Evolutionary conservation across 2,329 filamentous ascomycete genomes (phyloP).

Genomic region (Verticillium zaregamsianum): DNA sequence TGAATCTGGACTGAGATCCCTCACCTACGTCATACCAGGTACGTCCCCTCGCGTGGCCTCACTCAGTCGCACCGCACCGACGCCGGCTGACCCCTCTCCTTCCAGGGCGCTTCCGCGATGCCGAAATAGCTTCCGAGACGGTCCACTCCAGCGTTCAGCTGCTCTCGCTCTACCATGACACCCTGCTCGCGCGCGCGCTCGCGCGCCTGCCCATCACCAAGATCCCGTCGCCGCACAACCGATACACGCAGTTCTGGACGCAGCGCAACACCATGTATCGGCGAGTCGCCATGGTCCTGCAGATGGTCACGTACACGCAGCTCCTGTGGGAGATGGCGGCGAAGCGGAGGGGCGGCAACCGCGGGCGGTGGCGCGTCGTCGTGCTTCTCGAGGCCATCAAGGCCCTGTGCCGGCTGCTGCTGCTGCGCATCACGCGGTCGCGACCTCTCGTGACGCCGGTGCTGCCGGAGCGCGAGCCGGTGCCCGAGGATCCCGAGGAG

Average conservation of each 20-base stretch:
- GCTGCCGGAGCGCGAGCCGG: constrained; percentile 78
- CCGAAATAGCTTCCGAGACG: constrained; percentile 91
- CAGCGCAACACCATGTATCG: constrained; percentile 66
- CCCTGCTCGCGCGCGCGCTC: constrained; percentile 66
- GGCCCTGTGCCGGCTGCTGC: constrained; percentile 74
- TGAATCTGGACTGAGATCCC: constrained; percentile 83
- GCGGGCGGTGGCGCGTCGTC: constrained; percentile 78
- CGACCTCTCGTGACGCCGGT: constrained; percentile 79
- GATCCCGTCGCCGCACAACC: constrained; percentile 53
- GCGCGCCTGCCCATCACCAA: constrained; percentile 53
- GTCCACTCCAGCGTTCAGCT: constrained; percentile 86
- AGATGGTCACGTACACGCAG: constrained; percentile 92
- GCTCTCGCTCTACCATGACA: constrained; percentile 89
- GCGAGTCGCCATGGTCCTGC: constrained; percentile 74
- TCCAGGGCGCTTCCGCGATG: constrained; percentile 79
- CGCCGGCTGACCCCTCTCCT: background rate
- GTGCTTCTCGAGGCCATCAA: constrained; percentile 83
- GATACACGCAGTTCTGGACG: constrained; percentile 66
- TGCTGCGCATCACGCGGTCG: constrained; percentile 78
- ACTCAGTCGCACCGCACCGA: background rate
- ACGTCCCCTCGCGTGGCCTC: constrained; percentile 11
- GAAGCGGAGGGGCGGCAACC: constrained; percentile 76
- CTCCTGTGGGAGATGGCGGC: constrained; percentile 97
- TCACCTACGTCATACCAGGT: constrained; percentile 96
- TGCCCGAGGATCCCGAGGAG: constrained; percentile 53